Base-by-base conservation (phyloP, 805 yeast genomes). In the Wickerhamiella kurtzmanii region DNA sequence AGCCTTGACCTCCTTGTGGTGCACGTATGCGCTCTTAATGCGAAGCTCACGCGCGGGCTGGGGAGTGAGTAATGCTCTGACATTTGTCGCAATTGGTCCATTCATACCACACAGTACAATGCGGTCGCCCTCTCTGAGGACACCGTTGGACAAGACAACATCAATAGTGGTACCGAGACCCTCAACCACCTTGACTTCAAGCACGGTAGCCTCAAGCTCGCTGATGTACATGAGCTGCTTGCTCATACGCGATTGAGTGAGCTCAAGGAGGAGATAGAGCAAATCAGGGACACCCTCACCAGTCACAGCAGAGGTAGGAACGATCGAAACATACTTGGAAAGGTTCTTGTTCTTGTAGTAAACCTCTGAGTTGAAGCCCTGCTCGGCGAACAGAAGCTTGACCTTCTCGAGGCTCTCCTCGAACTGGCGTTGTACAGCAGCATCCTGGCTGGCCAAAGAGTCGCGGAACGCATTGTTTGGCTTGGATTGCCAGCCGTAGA, bases 231-330 rank as follows among this genome's bases (percentile, higher is more conserved):
- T 89, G 70, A 92, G 80, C 73, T 89, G 96, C 67, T 88, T 88
- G 54, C 96, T 84, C 99, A 92, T 92, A 72, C 98, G 82, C 79
- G 85, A 83, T 70, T 92, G 97, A 15, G 98, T 92, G 60, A 92
- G 76, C 68, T 92, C 97, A 59, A 92, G 75, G 62, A 92, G 72
- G 66, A 92, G 75, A 89, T 96, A 87, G 62, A 92, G 77, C 70
- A 92, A 75, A 77, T 92, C 99, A 44, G 99, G 98, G 58, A 92
- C 94, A 83, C 99, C 99, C 70, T 92, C 99, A 66, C 99, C 99
- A 13, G 96, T 88, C 41, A 88, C 94, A 47, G 99, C 99, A 52
- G 97, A 89, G 17, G 99, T 92, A 58, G 99, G 98, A 41, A 92
- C 95, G 59, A 92, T 82, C 35, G 96, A 87, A 47, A 92, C 98